phyloP scores from a whole-genome alignment of 2,329 filamentous ascomycete species.

The Clonostachys solani region DNA sequence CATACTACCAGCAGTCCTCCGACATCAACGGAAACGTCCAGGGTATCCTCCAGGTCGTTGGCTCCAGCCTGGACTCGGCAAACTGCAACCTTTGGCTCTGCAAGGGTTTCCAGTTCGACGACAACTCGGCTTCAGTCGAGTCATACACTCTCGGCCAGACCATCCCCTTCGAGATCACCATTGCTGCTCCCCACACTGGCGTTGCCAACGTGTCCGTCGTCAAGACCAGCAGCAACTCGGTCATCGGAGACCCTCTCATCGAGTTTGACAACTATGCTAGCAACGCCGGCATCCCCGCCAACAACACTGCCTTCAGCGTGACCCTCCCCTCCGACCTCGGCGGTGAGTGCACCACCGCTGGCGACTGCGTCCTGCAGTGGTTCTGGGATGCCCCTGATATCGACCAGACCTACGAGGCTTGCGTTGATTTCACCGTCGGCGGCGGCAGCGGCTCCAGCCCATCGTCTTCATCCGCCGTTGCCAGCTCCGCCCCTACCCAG shows the following conservation, averaged over 20 bases:
- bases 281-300: conserved; percentile 27
- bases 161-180: conserved; percentile 30
- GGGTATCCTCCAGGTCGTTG: conserved; percentile 24
- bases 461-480: conserved; percentile 2
- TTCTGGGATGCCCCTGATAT: conserved; percentile 53
- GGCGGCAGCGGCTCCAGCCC: conserved; percentile 4
- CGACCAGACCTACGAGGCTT: conserved; percentile 59
- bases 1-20: conserved; percentile 21
- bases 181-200: conserved; percentile 40
- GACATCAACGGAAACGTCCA: conserved; percentile 32
- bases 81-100: conserved; percentile 38
- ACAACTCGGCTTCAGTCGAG: conserved; percentile 37
- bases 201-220: conserved; percentile 54
- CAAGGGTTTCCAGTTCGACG: conserved; percentile 38
- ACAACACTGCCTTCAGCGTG: conserved; percentile 46
- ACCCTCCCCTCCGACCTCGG: conserved; percentile 45
- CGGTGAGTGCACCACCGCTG: conserved; percentile 40
- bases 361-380: conserved; percentile 54
- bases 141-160: conserved; percentile 34
- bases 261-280: conserved; percentile 52
- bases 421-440: conserved; percentile 48
- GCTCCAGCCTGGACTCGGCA: conserved; percentile 11
- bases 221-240: conserved; percentile 42
- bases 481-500: conserved; percentile 4
- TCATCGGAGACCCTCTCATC: conserved; percentile 49